Evolutionary conservation across 805 yeast species (phyloP).

Genomic region (Candida saitoana): DNA sequence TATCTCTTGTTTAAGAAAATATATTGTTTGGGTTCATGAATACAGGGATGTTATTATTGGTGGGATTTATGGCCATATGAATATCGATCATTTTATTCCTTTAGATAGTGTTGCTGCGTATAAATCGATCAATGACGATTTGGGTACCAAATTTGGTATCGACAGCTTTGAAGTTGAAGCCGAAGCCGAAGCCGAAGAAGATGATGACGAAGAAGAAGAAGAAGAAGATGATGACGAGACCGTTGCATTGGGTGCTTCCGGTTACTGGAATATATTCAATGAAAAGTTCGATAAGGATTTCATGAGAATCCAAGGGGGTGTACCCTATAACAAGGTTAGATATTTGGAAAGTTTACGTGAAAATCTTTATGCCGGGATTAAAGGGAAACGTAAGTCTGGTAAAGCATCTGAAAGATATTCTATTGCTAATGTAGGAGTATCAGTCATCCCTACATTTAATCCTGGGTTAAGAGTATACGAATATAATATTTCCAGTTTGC

Average conservation of each 20-base stretch:
- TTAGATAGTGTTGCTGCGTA: conserved; percentile 69
- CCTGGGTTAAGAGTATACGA: conserved; percentile 86
- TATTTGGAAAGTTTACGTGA: conserved; percentile 61
- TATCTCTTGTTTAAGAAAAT: conserved; percentile 66
- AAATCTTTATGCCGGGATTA: conserved; percentile 46
- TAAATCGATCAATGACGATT: conserved; percentile 35
- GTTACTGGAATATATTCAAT: conserved; percentile 9
- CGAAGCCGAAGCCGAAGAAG: conserved; percentile 22
- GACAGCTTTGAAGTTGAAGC: conserved; percentile 12
- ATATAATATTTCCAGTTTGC: conserved; percentile 62
- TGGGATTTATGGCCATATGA: conserved; percentile 86
- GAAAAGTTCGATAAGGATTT: conserved; percentile 11
- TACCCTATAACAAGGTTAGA: conserved; percentile 60
- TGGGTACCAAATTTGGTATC: not conserved
- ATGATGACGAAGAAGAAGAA: conserved; percentile 18
- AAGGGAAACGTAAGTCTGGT: conserved; percentile 43
- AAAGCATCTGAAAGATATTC: conserved; percentile 55
- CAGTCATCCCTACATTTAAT: conserved; percentile 80
- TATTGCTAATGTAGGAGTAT: conserved; percentile 64
- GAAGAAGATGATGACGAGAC: conserved; percentile 21
- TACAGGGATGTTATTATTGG: conserved; percentile 82
- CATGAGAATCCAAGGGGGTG: conserved; percentile 48
- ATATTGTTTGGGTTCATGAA: conserved; percentile 77
- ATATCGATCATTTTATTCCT: conserved; percentile 80
- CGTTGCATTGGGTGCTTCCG: conserved; percentile 10